Conservation (phyloP, 2,329 filamentous ascomycete genomes). For the Sphaerulina populicola region DNA sequence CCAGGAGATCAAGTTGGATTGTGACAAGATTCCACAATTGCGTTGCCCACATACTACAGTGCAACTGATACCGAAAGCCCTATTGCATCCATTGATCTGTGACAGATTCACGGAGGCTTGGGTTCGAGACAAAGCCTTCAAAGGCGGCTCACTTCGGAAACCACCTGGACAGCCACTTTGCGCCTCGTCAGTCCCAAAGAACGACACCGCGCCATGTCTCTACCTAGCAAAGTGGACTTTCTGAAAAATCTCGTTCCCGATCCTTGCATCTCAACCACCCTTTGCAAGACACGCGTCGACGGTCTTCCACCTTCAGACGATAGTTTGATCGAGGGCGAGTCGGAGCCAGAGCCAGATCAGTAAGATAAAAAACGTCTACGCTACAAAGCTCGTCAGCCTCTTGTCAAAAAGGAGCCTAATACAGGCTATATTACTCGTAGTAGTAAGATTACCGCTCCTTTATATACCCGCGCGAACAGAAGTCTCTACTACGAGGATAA, state of each 20-base stretch:
- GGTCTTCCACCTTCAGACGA: slow-evolving; percentile 38
- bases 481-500: slow-evolving; percentile 17
- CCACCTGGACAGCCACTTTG: background rate
- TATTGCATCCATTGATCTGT: too few relatives aligned
- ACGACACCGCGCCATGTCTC: background rate
- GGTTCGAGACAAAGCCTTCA: too few relatives aligned
- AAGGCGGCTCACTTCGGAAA: background rate
- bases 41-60: too few relatives aligned
- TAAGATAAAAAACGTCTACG: slow-evolving; percentile 23
- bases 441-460: slow-evolving; percentile 8
- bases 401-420: slow-evolving; percentile 28
- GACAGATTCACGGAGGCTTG: too few relatives aligned
- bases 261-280: slow-evolving; percentile 15
- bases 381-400: slow-evolving; percentile 19
- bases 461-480: slow-evolving; percentile 7
- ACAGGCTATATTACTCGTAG: slow-evolving; percentile 18
- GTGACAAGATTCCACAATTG: too few relatives aligned
- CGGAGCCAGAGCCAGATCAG: slow-evolving; percentile 26
- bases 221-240: background rate
- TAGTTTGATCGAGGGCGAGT: slow-evolving; percentile 29
- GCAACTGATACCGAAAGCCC: too few relatives aligned
- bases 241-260: background rate
- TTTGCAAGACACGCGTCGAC: slow-evolving; percentile 41
- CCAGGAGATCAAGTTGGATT: too few relatives aligned
- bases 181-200: background rate